Conservation (phyloP, 345 rosid species). For the Eucalyptus sideroxylon region DNA sequence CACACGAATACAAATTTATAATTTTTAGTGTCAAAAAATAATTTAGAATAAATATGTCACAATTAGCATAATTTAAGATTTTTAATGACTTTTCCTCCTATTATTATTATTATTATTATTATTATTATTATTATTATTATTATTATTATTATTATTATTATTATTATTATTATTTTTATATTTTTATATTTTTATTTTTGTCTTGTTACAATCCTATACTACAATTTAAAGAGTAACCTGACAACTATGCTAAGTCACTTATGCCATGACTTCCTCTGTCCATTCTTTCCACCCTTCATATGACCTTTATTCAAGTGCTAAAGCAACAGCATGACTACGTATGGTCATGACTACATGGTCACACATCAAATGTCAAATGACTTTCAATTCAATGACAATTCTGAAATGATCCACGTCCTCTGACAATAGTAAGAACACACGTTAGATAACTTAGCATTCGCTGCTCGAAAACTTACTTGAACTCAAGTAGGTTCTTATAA, state of each 20-base stretch:
- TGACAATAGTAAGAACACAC: not conserved
- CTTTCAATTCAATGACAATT: not conserved
- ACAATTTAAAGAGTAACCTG: not conserved
- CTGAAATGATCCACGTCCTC: fast-evolving
- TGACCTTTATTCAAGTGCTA: not conserved
- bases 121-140: too few relatives aligned
- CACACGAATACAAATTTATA: fast-evolving
- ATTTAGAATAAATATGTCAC: fast-evolving
- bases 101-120: too few relatives aligned
- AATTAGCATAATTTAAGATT: fast-evolving
- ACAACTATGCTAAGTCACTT: not conserved
- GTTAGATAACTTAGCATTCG: not conserved
- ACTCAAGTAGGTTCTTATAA: not conserved
- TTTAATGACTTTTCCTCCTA: fast-evolving
- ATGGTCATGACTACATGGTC: not conserved
- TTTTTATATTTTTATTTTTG: too few relatives aligned
- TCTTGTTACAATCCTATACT: not conserved
- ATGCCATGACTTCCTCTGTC: not conserved
- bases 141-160: too few relatives aligned
- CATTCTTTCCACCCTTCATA: not conserved
- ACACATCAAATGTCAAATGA: not conserved
- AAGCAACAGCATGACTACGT: not conserved
- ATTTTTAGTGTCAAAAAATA: fast-evolving
- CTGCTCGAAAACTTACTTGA: not conserved
- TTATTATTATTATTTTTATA: too few relatives aligned